Conservation (phyloP, 352 stramenopile species). For the Globisporangium nodosum region DNA sequence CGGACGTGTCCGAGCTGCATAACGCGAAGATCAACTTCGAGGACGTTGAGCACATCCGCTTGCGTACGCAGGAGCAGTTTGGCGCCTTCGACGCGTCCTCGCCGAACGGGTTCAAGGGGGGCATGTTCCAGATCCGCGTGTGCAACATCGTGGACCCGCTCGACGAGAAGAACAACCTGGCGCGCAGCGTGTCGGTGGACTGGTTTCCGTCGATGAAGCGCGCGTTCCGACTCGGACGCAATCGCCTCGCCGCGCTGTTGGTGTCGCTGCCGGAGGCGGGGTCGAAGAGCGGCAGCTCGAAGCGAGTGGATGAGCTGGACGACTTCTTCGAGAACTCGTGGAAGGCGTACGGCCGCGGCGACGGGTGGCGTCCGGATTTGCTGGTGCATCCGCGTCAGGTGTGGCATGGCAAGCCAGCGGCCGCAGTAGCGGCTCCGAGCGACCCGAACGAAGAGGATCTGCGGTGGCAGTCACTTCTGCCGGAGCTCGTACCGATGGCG, state of each 20-base stretch:
- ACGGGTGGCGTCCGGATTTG: slow-evolving; percentile 74
- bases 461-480: slow-evolving; percentile 13
- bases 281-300: background rate
- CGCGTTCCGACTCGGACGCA: slow-evolving; percentile 50
- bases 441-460: slow-evolving; percentile 4
- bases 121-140: slow-evolving; percentile 65
- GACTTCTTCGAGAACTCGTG: slow-evolving; percentile 58
- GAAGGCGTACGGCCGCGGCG: slow-evolving; percentile 58
- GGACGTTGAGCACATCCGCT: slow-evolving; percentile 45
- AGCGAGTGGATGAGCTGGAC: slow-evolving; percentile 20
- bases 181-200: slow-evolving; percentile 69
- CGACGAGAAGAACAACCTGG: slow-evolving; percentile 84
- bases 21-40: slow-evolving; percentile 26
- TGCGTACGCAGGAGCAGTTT: slow-evolving; percentile 52
- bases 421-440: background rate
- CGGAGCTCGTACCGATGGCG: slow-evolving; percentile 10
- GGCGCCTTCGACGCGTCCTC: slow-evolving; percentile 36
- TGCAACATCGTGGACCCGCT: slow-evolving; percentile 90
- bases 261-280: slow-evolving; percentile 7
- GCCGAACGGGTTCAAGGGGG: slow-evolving; percentile 10
- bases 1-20: slow-evolving; percentile 8
- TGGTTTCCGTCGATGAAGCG: slow-evolving; percentile 68
- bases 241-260: slow-evolving; percentile 43
- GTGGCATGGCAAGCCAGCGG: slow-evolving; percentile 38
- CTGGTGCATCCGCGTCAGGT: slow-evolving; percentile 73